Evolutionary conservation across 2,329 filamentous ascomycete species (phyloP).

Genomic region (Pestalotiopsis fici): DNA sequence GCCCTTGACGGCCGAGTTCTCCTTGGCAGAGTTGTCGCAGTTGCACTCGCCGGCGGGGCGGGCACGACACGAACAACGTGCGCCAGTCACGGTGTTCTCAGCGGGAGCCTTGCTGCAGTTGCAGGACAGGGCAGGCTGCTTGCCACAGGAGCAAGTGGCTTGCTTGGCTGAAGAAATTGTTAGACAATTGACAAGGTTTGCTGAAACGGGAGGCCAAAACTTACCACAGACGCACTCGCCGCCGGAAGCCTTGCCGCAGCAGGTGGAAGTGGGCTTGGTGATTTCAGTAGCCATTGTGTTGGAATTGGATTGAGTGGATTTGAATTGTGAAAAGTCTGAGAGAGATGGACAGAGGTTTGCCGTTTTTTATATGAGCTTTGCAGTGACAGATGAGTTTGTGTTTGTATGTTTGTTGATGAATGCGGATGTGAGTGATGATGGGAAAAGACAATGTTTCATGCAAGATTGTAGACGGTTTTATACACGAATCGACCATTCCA

Average conservation of each 20-base stretch:
- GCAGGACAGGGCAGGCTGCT: slow-evolving; percentile 85
- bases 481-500: not conserved
- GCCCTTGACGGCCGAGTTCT: slow-evolving; percentile 66
- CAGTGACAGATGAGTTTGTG: not conserved
- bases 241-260: slow-evolving; percentile 54
- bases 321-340: not conserved
- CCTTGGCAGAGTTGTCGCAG: slow-evolving; percentile 69
- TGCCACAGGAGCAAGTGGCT: slow-evolving; percentile 84
- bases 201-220: slow-evolving; percentile 23
- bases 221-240: slow-evolving; percentile 59
- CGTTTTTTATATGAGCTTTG: not conserved
- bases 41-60: slow-evolving; percentile 80
- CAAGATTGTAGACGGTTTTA: not conserved
- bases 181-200: slow-evolving; percentile 7
- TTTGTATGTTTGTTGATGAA: not conserved
- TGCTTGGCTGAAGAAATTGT: slow-evolving; percentile 50
- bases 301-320: slow-evolving; percentile 4
- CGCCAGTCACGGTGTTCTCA: slow-evolving; percentile 74
- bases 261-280: slow-evolving; percentile 44
- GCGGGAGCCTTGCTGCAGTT: slow-evolving; percentile 73
- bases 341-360: not conserved
- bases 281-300: slow-evolving; percentile 32
- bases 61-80: slow-evolving; percentile 81
- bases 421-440: not conserved
- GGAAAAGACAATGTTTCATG: not conserved